Evolutionary conservation across 208 protist genomes (phyloP), one percentile per base, ranked within the genome.

Genomic region (Crithidia expoeki): DNA sequence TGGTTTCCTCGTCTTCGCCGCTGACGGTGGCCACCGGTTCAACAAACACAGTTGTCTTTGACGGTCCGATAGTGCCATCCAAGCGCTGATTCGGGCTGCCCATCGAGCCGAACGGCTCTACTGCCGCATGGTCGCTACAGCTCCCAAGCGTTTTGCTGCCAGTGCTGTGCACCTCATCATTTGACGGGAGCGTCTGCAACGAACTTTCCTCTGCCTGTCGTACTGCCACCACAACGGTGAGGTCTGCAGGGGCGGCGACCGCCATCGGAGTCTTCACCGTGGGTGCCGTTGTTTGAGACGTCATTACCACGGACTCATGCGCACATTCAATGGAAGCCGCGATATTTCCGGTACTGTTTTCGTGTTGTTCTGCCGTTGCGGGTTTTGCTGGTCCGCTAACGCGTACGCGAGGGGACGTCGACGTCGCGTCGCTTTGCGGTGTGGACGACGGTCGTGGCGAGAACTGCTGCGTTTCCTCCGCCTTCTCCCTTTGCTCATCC

Each of bases 401-500:
- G 0, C 46, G 46, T 32, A 38, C 46, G n/a, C 42, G 63, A 4
- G 51, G 65, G 1, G 65, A 60, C 28, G 51, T 56, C 7, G 51
- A 57, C 10, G 60, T 36, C 28, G 52, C 3, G 19, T 74, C 69
- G 7, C 21, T 55, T 52, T 61, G 52, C 30, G 66, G 28, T 5
- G 57, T 32, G 23, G 66, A 57, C 9, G 56, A 64, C 60, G 55
- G 66, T 6, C 46, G 73, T 19, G 28, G 58, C 14, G 55, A 68
- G 46, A 68, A 72, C 42, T 63, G 66, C 36, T 72, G 57, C 36
- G 59, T 52, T 6, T 61, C 32, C 12, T 72, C 10, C 42, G 21
- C 38, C 34, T 46, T 40, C 40, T 25, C 30, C 17, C 4, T 47
- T 12, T 6, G 4, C 36, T 14, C 62, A 36, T 4, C 57, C 9